Base-by-base conservation (phyloP, 768 basidiomycete species). In the Phlebiopsis gigantea region DNA sequence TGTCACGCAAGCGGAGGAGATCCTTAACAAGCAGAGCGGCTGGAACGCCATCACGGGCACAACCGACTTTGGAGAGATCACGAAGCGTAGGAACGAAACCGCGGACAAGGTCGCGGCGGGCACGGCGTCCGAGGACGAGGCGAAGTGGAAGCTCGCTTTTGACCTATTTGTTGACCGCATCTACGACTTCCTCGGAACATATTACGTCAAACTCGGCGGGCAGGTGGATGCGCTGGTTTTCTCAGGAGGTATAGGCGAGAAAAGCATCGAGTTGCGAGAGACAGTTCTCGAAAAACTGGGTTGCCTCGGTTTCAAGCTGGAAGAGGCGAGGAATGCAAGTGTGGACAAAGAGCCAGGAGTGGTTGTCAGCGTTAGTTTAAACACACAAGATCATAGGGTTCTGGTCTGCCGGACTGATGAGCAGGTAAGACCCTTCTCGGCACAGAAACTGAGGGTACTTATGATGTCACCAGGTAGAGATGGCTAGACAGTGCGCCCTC, bases 201-300 rank as follows among this genome's bases (percentile, higher is more conserved):
- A 92, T 68, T 82, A 85, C 62, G 72, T 91, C 62, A 87, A 89
- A 67, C 79, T 93, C 22, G 76, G 76, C 29, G 80, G 81, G 15
- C 58, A 75, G 24, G 80, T 93, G 10, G 88, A 93, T 67, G 92
- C 87, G 1, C 65, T 95, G 42, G 88, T 94, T 12, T 93, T 95
- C 67, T 79, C 89, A 0, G 93, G 93, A 2, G 93, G 93, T 0
- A 91, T 97, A 52, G 94, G 94, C 0, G 94, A 97, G 70, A 78
- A 77, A 61, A 81, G 84, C 58, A 73, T 70, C 17, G 76, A 80
- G 61, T 70, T 98, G 53, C 72, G 93, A 42, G 66, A 71, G 41
- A 80, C 81, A 19, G 74, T 95, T 17, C 77, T 77, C 3, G 68
- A 76, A 31, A 74, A 77, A 30, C 72, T 87, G 15, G 62, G 52